Evolutionary conservation across 202 grass and related monocot genomes (phyloP), one percentile per base, ranked within the genome.

Genomic region (Sporobolus alterniflorus): DNA sequence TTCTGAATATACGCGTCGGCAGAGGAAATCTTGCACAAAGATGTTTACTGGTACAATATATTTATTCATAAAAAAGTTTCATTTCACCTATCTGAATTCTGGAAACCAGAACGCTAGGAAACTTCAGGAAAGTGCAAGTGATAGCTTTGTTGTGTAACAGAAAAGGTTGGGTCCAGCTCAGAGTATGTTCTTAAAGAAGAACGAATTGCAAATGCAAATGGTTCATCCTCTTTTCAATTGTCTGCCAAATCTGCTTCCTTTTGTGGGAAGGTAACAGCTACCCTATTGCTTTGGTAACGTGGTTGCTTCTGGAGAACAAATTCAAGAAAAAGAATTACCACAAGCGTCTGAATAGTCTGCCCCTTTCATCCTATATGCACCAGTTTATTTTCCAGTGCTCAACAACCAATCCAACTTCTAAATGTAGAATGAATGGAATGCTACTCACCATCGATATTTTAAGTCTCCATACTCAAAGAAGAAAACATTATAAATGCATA

Each of bases 181-280:
- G 17, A 86, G 50, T 69, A 44, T 59, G 84, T 47, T 68, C 62
- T 49, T 22, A 68, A 60, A 82, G 78, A 14, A 34, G 18, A 52
- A 31, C 55, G 64, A 41, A 41, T 3, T 42, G 44, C 11, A 50
- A 42, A 46, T 12, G 5, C 60, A 82, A 42, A 64, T 47, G 14
- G 16, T 50, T 30, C 9, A 3, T 25, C 0, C 79, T 39, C 56
- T 54, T 51, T 72, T 22, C 25, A 63, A 5, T 47, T 34, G 21
- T 56, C 22, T 52, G 10, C 4, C 4, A 6, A 64, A 59, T 71
- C 20, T 57, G 22, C 36, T n/a, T 21, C 25, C 28, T 54, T 79
- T 1, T 4, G 12, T n/a, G 46, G 34, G 26, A 71, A 82, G 51
- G 8, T 78, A 78, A 65, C 67, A 17, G 16, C 8, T 40, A 4